A percentile compares a stretch with the other conserved stretches of the same genome.
These are phyloP conservation scores for Stylonectria norvegica DNA, from an alignment of 2,329 filamentous ascomycete species.

Conservation along the genomic window DNA sequence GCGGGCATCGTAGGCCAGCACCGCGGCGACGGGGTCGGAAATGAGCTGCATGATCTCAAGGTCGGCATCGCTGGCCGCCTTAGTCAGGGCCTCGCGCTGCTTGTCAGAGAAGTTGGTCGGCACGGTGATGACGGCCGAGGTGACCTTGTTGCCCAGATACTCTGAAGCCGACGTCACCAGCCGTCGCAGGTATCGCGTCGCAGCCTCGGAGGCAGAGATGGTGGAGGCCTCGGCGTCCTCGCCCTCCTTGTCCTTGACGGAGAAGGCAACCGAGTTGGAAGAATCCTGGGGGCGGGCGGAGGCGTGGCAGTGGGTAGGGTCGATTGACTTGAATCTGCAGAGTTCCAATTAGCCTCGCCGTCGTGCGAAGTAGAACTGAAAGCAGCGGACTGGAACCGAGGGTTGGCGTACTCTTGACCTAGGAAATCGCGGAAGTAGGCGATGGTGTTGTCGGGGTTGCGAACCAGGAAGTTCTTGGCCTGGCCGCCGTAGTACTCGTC, in stretches of 20 bases:
- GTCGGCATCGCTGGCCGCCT: constrained; percentile 74
- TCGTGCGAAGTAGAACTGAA: constrained; percentile 4
- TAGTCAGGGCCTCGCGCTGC: constrained; percentile 76
- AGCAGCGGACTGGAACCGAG: background rate
- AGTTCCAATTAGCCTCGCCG: constrained; percentile 15
- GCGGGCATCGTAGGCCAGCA: constrained; percentile 87
- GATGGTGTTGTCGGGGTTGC: constrained; percentile 89
- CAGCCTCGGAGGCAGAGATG: constrained; percentile 74
- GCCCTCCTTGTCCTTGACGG: constrained; percentile 70
- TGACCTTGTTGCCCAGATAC: constrained; percentile 89
- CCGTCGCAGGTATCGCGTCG: constrained; percentile 79
- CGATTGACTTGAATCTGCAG: constrained; percentile 82
- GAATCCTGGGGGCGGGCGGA: constrained; percentile 83
- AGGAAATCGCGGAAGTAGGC: constrained; percentile 95
- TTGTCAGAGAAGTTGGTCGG: constrained; percentile 89
- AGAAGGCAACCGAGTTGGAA: constrained; percentile 72
- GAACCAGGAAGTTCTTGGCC: constrained; percentile 88
- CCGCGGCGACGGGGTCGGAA: constrained; percentile 81
- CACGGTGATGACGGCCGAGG: constrained; percentile 89
- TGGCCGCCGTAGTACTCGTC: constrained; percentile 97
- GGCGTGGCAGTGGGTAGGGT: constrained; percentile 90
- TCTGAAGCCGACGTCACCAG: constrained; percentile 81
- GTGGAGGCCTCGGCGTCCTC: constrained; percentile 62
- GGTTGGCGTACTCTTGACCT: constrained; percentile 70
- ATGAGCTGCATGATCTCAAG: constrained; percentile 92